Base-by-base conservation (phyloP, 2,329 filamentous ascomycete species). In the Penicillium sp. region DNA sequence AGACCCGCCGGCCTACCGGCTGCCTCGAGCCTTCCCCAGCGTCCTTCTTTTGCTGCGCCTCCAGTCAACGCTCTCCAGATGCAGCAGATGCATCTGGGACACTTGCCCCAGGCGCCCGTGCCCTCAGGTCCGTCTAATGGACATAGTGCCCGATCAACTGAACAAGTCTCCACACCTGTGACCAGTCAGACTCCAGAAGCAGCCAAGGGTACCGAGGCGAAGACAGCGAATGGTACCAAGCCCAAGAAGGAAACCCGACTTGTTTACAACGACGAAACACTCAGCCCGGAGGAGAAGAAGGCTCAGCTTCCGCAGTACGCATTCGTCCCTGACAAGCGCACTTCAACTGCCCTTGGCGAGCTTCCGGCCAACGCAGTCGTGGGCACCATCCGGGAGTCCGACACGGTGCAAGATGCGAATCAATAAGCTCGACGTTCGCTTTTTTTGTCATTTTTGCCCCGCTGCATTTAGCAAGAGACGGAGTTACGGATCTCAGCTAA, bases 201-300 rank as follows among this genome's bases (percentile, higher is more conserved):
- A 30, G 70, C 71, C 5, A 73, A 72, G 44, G 71, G 73, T 41
- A 55, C 62, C 36, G 56, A 64, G 13, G 63, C 69, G 34, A 67
- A 70, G 16, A 71, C 73, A 29, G 76, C 75, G 46, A 65, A 71
- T 3, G 67, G 68, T 1, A 75, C 87, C 67, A 87, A 84, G 74
- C 82, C 82, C 14, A 86, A 86, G 77, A 86, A 84, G 59, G 81
- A 83, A 65, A 85, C 77, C 9, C 35, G 81, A 67, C 84, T 95
- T 80, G 77, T 95, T 27, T 95, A 93, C 73, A 84, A 84, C 54
- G 88, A 95, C 65, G 83, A 86, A 43, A 84, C 87, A 50, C 75
- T 84, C 63, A 93, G 88, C 63, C 88, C 89, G 1, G 91, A 96
- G 74, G 91, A 95, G 78, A 89, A 85, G 72, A 90, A 95, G 88